Conservation (phyloP, 179 eudicot species). For the Beta lomatogona region DNA sequence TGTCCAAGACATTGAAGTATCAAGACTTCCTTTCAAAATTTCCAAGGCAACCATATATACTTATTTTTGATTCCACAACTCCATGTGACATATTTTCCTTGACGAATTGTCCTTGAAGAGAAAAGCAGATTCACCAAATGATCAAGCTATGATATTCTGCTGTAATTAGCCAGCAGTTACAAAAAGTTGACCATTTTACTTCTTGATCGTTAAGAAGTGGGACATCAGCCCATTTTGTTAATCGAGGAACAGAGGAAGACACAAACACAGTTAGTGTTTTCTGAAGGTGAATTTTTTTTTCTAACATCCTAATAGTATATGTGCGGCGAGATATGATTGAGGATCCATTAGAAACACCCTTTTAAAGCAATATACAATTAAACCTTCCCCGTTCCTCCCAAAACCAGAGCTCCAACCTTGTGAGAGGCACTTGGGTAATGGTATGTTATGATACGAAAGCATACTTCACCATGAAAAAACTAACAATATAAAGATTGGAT, state of each 20-base stretch:
- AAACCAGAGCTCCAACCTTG: not conserved
- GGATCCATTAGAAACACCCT: not conserved
- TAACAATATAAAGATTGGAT: not conserved
- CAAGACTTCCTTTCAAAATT: not conserved
- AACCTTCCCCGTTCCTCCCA: not conserved
- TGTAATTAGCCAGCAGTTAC: not conserved
- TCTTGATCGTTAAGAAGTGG: not conserved
- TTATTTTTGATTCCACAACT: not conserved
- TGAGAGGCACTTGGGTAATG: not conserved
- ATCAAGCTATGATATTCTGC: not conserved
- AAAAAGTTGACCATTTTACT: not conserved
- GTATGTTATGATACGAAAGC: not conserved
- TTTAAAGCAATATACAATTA: not conserved
- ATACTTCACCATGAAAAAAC: not conserved
- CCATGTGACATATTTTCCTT: not conserved
- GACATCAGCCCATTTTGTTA: not conserved
- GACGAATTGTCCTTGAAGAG: not conserved
- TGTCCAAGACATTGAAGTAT: not conserved
- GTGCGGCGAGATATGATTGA: not conserved
- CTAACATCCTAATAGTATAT: not conserved
- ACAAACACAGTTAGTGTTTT: not conserved
- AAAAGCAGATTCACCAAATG: not conserved
- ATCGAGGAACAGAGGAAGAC: not conserved
- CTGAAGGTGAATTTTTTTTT: not conserved
- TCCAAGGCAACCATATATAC: not conserved